Base-by-base conservation (phyloP, 1,284 basidiomycete genomes). In the Meripilus lineatus region DNA sequence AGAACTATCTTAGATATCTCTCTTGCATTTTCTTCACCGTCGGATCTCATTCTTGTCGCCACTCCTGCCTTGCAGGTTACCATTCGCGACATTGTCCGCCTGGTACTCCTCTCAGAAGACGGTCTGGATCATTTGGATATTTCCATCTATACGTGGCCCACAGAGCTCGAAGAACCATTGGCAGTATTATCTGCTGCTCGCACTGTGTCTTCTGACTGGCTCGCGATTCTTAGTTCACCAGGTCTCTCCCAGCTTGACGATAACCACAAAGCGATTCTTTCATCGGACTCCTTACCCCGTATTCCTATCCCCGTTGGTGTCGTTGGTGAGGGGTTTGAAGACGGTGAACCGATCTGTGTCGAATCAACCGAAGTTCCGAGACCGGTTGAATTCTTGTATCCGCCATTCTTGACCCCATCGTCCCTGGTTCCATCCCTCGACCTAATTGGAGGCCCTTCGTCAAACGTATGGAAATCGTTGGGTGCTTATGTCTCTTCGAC, bases 351-450 rank as follows among this genome's bases (percentile, higher is more conserved):
- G 47, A 23, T 52, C 62, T 71, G 63, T 38, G 47, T 68, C 24
- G 38, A 49, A 15, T 53, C 64, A 6, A 61, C 58, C 4, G 42
- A 53, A 10, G 40, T 39, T 3, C 48, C 60, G 32, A 67, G 65
- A 28, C 53, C 67, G 17, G 77, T 70, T 4, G 59, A 63, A 1
- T 79, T 74, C 57, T 62, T 83, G 3, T 53, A 74, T 3, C 81
- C 82, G 6, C 82, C 82, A 1, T 77, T 83, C 50, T 62, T 80
- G 4, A 53, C 74, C 23, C 70, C 71, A 5, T 50, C 64, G 1
- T 51, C 54, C 0, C 53, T 59, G 17, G 50, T 72, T 33, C 57
- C 72, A 11, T 51, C 59, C 2, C 38, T 47, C 5, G 51, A 53
- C 28, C 47, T 53, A 7, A 47, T 55, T 23, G 21, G 48, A 8